Conservation (phyloP, 768 basidiomycete genomes). For the Termitomyces heimii region DNA sequence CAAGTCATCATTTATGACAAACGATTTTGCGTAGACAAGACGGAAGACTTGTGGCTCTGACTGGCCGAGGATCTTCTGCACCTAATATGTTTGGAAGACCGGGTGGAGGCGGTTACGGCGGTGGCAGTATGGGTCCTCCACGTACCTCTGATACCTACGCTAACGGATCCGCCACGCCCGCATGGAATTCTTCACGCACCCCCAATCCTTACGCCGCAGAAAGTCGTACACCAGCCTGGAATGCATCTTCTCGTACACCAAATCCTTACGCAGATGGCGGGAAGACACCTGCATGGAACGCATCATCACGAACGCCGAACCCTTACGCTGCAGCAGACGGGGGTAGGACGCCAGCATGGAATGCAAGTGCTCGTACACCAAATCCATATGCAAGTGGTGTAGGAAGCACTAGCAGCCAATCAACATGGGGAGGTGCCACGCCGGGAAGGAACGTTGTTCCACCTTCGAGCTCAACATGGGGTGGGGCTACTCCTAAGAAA, state of each 20-base stretch:
- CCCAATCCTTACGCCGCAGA: conserved; percentile 64
- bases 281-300: conserved; percentile 60
- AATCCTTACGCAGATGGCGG: conserved; percentile 64
- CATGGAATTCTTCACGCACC: conserved; percentile 39
- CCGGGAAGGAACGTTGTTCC: conserved; percentile 19
- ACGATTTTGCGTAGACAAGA: conserved; percentile 36
- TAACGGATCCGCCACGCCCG: conserved; percentile 19
- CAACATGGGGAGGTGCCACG: conserved; percentile 25
- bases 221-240: conserved; percentile 53
- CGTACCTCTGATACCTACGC: conserved; percentile 32
- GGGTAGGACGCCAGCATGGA: conserved; percentile 67
- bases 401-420: conserved; percentile 45
- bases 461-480: conserved; percentile 24
- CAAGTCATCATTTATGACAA: neutral
- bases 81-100: conserved; percentile 13
- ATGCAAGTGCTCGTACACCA: conserved; percentile 56
- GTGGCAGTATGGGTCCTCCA: conserved; percentile 9
- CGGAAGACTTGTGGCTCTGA: conserved; percentile 51
- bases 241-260: conserved; percentile 54
- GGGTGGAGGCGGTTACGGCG: conserved; percentile 7
- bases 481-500: conserved; percentile 38
- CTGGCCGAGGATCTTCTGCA: conserved; percentile 16
- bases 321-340: conserved; percentile 56
- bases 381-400: conserved; percentile 56
- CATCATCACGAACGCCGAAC: conserved; percentile 65